Evolutionary conservation across 768 basidiomycete genomes (phyloP), one percentile per base, ranked within the genome.

Genomic region (Macrolepiota albuminosa): DNA sequence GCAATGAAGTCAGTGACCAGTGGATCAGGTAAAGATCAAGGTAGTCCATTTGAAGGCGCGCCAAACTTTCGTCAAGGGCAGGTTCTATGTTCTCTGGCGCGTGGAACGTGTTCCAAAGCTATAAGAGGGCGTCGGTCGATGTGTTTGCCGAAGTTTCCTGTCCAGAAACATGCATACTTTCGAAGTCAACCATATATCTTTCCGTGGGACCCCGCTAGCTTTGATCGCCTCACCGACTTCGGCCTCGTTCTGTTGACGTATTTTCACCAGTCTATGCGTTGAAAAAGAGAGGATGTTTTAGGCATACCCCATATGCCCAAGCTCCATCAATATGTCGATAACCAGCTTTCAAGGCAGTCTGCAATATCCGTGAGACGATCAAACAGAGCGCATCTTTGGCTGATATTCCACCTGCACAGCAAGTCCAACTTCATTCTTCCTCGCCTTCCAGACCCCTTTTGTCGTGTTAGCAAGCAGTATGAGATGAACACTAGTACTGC

Each of bases 91-190:
- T 86, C 59, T 87, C 83, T 0, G 91, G 90, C 3, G 79, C 76
- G 66, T 93, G 90, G 73, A 87, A 91, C 1, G 71, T 78, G 70
- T 91, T 89, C 85, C 85, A 89, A n/a, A 93, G 80, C 81, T 87
- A 45, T 21, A 40, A 11, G 3, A 8, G 34, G n/a, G 56, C 6
- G 11, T 13, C 37, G 13, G 14, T 33, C 7, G 18, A 21, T 21
- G 13, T 37, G 6, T 53, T 18, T 7, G 10, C 16, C 31, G 21
- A 11, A 45, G 49, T n/a, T 54, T 5, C 46, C 7, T 16, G 18
- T 21, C 21, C 7, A 21, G 33, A 26, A 21, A 24, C 29, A 16
- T 16, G 49, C 59, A 33, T 57, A 68, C 75, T 79, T 83, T 89
- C 71, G 72, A 87, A 71, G 88, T 91, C 26, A 89, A 67, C 84